Base-by-base conservation (phyloP, 1,139 yeast genomes). In the Saccharomycopsis hybrid region DNA sequence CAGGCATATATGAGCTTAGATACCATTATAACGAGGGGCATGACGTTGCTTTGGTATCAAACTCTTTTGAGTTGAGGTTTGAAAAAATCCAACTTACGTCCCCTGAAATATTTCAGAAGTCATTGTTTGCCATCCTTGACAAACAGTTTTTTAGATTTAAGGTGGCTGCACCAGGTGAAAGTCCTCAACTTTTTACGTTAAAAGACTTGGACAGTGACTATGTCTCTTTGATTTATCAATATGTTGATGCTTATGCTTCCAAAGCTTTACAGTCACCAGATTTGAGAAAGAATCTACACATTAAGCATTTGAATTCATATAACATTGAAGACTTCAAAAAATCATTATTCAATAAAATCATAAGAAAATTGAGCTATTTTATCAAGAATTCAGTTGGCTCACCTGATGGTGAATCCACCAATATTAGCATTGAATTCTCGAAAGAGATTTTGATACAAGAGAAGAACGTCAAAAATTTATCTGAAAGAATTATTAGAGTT, bases 1-100 rank as follows among this genome's bases (percentile, higher is more conserved):
- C 76, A 50, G 95, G 95, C 0, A 71, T 79, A 41, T 86, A 80
- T 64, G 94, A 86, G 64, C 75, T 86, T 59, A 73, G 95, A 64
- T 85, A 84, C 60, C 95, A 87, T 61, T 71, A 77, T 48, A 77
- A 75, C 48, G 81, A 80, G 30, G 77, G 81, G 54, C 95, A 87
- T 62, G 84, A 80, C 55, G 95, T 86, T 31, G 71, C 82, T 37
- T 74, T 76, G 53, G 73, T 81, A 45, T 80, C 92, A 0, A 74
- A 73, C 54, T 89, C 92, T n/a, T 83, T 86, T 65, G 85, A 82
- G 62, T 71, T 86, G 43, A 72, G 67, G 44, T 63, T 72, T 39
- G 72, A 76, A 9, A 58, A 62, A 27, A 57, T 78, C n/a, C 61
- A 64, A 3, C 18, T 18, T 18, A 18, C 18, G 18, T 18, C 18